Evolutionary conservation across 306 rosid genomes (phyloP), one percentile per base, ranked within the genome.

Genomic region (Dryas octopetala): DNA sequence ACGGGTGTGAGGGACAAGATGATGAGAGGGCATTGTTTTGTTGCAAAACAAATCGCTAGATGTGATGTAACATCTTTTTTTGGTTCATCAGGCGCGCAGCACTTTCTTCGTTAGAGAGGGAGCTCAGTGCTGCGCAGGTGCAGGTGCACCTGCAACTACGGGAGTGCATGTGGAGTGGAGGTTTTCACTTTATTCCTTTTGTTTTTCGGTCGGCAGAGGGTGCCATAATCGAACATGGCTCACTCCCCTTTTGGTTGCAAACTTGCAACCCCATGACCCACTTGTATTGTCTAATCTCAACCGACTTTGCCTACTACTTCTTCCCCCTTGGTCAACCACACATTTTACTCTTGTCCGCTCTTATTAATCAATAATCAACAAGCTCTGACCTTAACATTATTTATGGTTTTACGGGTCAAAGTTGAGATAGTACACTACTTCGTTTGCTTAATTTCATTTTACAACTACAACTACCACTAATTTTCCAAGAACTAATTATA

Each of bases 251-350:
- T 78, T 63, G 58, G 77, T 80, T 82, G 67, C 73, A 74, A 62
- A 14, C 78, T 80, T 82, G 67, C 73, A 74, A 62, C 16, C 78
- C 76, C 54, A 75, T 81, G 92, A 66, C 90, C 96, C 93, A 86
- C 96, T 78, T 76, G 96, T 89, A 83, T 85, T 88, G 96, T 88
- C 91, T 81, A 66, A 62, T 60, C 9, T 81, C 40, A 57, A 81
- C 80, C 63, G 28, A 17, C 17, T 28, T 52, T 62, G 26, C 4
- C 45, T 5, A 1, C 6, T 12, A 14, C 1, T 40, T 60, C 16
- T 14, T 26, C 19, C 62, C 41, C 50, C 32, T 50, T 32, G 2
- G 38, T 32, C 2, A 32, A 32, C 38, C 38, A 32, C 38, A 32
- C 38, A 40, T 4, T n/a, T 9, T 15, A 9, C 23, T 62, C 28